Conservation (phyloP, 2,329 filamentous ascomycete genomes). For the Penicillium sp. region DNA sequence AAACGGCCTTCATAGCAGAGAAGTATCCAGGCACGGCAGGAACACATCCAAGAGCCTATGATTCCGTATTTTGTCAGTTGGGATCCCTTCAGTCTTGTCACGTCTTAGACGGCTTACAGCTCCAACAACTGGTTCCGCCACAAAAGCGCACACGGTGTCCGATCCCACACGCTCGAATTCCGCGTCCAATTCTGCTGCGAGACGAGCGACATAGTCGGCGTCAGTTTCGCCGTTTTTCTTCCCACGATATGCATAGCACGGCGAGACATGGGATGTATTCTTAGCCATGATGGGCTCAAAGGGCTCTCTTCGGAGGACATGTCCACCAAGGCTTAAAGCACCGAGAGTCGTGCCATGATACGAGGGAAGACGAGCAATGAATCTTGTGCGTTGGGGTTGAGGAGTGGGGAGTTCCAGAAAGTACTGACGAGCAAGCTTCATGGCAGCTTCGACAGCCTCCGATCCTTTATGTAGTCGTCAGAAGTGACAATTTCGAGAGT, state of each 20-base stretch:
- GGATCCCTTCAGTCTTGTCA: background rate
- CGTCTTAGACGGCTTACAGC: constrained; percentile 54
- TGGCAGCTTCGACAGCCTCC: constrained; percentile 70
- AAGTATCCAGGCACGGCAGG: constrained; percentile 71
- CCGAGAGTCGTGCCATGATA: constrained; percentile 76
- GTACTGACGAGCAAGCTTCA: constrained; percentile 71
- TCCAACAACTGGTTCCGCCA: constrained; percentile 74
- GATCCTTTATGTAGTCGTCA: constrained; percentile 52
- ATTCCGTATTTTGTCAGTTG: background rate
- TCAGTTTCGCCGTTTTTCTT: constrained; percentile 58
- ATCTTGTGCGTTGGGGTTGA: constrained; percentile 60
- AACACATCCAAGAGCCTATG: constrained; percentile 70
- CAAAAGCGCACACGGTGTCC: constrained; percentile 70
- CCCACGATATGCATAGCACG: constrained; percentile 69
- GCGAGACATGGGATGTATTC: constrained; percentile 65
- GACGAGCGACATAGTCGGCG: constrained; percentile 62
- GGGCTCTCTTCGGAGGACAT: constrained; percentile 61
- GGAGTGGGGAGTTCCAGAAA: constrained; percentile 60
- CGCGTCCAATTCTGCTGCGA: constrained; percentile 67
- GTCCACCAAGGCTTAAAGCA: constrained; percentile 66
- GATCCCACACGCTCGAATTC: constrained; percentile 69
- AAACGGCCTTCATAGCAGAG: constrained; percentile 68
- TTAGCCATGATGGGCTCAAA: constrained; percentile 64
- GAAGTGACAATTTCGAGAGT: background rate
- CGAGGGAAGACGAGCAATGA: constrained; percentile 67